Conservation (phyloP, 2,329 filamentous ascomycete species). For the Chaetoscypha palmicola region DNA sequence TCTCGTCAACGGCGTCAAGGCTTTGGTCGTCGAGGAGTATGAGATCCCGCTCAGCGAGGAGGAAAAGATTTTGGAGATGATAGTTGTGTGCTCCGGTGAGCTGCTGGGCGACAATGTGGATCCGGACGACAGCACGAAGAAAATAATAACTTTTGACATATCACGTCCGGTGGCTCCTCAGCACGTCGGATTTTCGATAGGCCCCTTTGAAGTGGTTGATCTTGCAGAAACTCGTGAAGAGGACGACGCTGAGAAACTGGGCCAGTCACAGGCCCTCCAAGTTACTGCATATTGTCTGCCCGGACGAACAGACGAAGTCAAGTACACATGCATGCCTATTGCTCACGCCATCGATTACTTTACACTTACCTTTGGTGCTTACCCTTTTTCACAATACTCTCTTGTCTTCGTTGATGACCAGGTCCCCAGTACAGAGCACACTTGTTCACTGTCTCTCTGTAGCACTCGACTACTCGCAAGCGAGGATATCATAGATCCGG, state of each 20-base stretch:
- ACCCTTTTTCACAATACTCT: slow-evolving; percentile 88
- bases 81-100: slow-evolving; percentile 84
- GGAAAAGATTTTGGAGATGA: slow-evolving; percentile 82
- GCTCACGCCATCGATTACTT: slow-evolving; percentile 87
- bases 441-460: slow-evolving; percentile 79
- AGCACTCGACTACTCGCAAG: slow-evolving; percentile 82
- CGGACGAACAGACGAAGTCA: slow-evolving; percentile 70
- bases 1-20: slow-evolving; percentile 6
- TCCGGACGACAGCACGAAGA: slow-evolving; percentile 69
- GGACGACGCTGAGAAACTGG: slow-evolving; percentile 86
- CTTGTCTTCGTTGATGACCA: slow-evolving; percentile 92
- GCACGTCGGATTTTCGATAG: slow-evolving; percentile 88
- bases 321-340: slow-evolving; percentile 79
- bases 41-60: slow-evolving; percentile 55
- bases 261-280: slow-evolving; percentile 71
- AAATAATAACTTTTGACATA: slow-evolving; percentile 79
- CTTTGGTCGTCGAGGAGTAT: too few relatives aligned
- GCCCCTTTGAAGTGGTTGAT: slow-evolving; percentile 91
- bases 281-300: slow-evolving; percentile 90
- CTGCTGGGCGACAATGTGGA: slow-evolving; percentile 77
- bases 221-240: slow-evolving; percentile 82
- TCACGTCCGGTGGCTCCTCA: slow-evolving; percentile 70
- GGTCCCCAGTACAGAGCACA: slow-evolving; percentile 63
- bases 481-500: slow-evolving; percentile 75
- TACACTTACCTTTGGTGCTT: slow-evolving; percentile 79